phyloP scores from a whole-genome alignment of 768 basidiomycete species.

The Suillus clintonianus region DNA sequence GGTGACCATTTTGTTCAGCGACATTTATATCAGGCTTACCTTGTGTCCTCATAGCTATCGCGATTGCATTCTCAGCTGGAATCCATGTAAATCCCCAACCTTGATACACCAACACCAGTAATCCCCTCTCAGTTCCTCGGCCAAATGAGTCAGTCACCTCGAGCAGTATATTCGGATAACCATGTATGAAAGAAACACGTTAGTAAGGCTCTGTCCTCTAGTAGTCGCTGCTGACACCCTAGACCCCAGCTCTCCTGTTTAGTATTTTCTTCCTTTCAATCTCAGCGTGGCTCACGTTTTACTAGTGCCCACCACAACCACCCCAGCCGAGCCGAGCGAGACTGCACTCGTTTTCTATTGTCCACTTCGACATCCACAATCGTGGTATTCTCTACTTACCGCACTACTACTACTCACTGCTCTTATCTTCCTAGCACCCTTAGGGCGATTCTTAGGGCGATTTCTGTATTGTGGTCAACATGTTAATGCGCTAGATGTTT shows the following conservation, averaged over 20 bases:
- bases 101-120: slow-evolving; percentile 35
- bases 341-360: slow-evolving; percentile 65
- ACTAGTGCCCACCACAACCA: slow-evolving; percentile 57
- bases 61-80: slow-evolving; percentile 37
- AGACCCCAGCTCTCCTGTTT: slow-evolving; percentile 52
- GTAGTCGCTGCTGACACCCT: slow-evolving; percentile 9
- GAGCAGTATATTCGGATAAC: slow-evolving; percentile 37
- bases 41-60: slow-evolving; percentile 29
- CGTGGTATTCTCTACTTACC: slow-evolving; percentile 50
- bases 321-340: slow-evolving; percentile 48
- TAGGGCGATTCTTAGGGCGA: too few relatives aligned
- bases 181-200: slow-evolving; percentile 55
- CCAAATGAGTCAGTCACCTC: slow-evolving; percentile 46
- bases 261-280: slow-evolving; percentile 58
- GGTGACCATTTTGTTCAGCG: neutral
- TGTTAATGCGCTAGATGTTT: slow-evolving; percentile 72
- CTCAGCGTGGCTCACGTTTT: slow-evolving; percentile 73
- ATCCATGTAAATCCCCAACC: slow-evolving; percentile 34
- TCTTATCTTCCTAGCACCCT: slow-evolving; percentile 28
- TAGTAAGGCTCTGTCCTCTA: slow-evolving; percentile 37
- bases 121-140: slow-evolving; percentile 52
- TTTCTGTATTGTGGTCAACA: slow-evolving; percentile 74
- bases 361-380: slow-evolving; percentile 76
- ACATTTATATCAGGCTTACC: slow-evolving; percentile 8
- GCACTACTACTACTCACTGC: slow-evolving; percentile 16